Percentiles rank a stretch among this genome's conserved stretches.
phyloP scores from a whole-genome alignment of 371 early-diverging fungal species.

The Rhizopus delemar region DNA sequence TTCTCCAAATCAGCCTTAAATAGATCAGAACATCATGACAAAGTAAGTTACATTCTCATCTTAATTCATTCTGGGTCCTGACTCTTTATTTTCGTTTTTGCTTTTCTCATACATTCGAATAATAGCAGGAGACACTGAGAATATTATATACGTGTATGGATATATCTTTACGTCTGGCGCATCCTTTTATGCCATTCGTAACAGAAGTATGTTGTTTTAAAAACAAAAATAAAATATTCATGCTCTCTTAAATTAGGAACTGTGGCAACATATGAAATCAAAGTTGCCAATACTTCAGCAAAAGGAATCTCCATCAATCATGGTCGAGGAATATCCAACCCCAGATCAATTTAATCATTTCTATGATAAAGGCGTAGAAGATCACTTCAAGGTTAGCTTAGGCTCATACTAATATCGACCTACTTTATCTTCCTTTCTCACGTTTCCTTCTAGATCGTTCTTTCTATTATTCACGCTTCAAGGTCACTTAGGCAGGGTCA shows the following conservation, averaged over 20 bases:
- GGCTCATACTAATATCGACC: neutral
- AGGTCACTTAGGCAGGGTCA: conserved; percentile 66
- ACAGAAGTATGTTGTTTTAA: conserved; percentile 87
- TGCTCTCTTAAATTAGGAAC: conserved; percentile 42
- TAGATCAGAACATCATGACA: conserved; percentile 37
- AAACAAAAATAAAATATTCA: neutral
- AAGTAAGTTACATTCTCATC: conserved; percentile 25
- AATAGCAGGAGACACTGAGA: conserved; percentile 39
- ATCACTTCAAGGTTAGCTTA: conserved; percentile 53
- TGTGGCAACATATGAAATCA: conserved; percentile 59
- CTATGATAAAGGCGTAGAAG: conserved; percentile 50
- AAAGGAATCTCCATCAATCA: conserved; percentile 44
- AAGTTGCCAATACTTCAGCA: conserved; percentile 14
- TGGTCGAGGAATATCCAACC: conserved; percentile 60
- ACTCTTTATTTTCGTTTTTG: no score
- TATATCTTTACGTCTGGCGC: conserved; percentile 81
- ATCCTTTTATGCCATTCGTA: conserved; percentile 99
- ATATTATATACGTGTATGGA: conserved; percentile 81
- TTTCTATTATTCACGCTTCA: conserved; percentile 64
- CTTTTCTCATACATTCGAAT: neutral
- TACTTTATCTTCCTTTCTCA: conserved; percentile 5
- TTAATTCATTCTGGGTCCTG: neutral
- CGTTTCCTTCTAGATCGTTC: conserved; percentile 32
- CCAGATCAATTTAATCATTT: conserved; percentile 29
- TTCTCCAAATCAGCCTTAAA: conserved; percentile 66